Evolutionary conservation across 345 rosid genomes (phyloP).

Genomic region (Ceriops tagal): DNA sequence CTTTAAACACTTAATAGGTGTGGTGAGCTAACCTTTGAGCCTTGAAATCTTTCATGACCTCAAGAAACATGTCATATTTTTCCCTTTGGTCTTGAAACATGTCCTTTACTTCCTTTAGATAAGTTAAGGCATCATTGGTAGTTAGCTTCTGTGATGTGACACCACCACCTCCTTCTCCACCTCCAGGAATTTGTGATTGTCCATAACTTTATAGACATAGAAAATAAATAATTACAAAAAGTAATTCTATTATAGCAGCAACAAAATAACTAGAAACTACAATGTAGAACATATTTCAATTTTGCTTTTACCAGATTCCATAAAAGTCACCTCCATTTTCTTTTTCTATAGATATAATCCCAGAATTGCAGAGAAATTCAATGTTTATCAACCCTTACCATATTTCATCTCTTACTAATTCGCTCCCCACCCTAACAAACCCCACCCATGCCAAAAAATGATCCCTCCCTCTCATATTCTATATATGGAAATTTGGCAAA

Average conservation of each 20-base stretch:
- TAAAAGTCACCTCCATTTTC: neutral
- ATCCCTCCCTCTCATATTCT: no score
- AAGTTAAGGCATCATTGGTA: constrained; percentile 72
- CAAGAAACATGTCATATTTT: constrained; percentile 79
- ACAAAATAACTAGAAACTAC: neutral
- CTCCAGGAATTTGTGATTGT: constrained; percentile 45
- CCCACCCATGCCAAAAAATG: no score
- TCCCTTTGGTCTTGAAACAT: constrained; percentile 91
- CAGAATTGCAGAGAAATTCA: neutral
- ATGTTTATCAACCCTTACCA: neutral
- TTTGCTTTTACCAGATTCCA: no score
- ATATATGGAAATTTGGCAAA: no score
- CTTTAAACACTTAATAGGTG: neutral
- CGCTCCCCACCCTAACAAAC: no score
- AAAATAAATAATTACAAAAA: neutral
- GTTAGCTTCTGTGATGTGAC: constrained; percentile 59
- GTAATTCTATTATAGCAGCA: neutral
- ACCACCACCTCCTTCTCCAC: neutral
- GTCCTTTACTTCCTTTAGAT: constrained; percentile 86
- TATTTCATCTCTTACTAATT: neutral
- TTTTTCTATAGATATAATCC: neutral
- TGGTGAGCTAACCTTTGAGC: constrained; percentile 57
- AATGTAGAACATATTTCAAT: no score
- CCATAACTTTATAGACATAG: constrained; percentile 38
- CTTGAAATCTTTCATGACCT: constrained; percentile 97